Percentiles rank a stretch among this genome's conserved stretches.
Evolutionary conservation across 306 rosid genomes (phyloP).

Genomic region (Sindora glabra): DNA sequence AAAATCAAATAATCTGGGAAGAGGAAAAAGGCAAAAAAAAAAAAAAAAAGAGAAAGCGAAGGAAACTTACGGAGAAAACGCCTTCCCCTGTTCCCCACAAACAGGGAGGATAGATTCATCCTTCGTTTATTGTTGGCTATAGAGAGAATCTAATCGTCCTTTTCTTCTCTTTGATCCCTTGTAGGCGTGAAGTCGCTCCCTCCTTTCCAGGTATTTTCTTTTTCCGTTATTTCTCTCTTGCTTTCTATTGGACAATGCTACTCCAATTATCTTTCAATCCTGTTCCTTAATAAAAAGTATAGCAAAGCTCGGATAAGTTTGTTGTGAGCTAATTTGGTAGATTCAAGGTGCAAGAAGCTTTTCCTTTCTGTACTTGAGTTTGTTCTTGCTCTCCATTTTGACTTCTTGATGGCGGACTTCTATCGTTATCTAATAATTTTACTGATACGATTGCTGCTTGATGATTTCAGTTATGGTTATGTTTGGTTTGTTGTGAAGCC

Average conservation of each 20-base stretch:
- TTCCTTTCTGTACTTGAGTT: neutral
- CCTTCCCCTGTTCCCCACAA: neutral
- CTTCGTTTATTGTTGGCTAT: neutral
- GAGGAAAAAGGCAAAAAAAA: too few species aligned
- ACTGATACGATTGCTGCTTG: neutral
- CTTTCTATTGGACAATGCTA: neutral
- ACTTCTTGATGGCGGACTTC: neutral
- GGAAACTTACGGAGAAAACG: conserved; percentile 8
- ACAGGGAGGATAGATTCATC: neutral
- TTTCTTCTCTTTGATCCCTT: neutral
- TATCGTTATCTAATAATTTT: neutral
- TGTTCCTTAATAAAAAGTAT: neutral
- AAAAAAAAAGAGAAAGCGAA: neutral
- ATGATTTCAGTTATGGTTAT: conserved; percentile 13
- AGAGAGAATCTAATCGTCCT: neutral
- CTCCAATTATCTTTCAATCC: neutral
- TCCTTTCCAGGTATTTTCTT: conserved; percentile 19
- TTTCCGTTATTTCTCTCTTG: conserved; percentile 1
- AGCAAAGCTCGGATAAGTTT: neutral
- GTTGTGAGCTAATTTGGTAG: neutral
- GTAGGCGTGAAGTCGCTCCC: neutral
- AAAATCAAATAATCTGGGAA: neutral
- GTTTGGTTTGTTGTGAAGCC: conserved; percentile 21
- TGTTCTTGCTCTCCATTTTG: neutral
- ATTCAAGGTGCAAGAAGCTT: neutral